A percentile compares a stretch with the other conserved stretches of the same genome.
Evolutionary conservation across 2,329 filamentous ascomycete genomes (phyloP).

Genomic region (Leptodontidium sp.): DNA sequence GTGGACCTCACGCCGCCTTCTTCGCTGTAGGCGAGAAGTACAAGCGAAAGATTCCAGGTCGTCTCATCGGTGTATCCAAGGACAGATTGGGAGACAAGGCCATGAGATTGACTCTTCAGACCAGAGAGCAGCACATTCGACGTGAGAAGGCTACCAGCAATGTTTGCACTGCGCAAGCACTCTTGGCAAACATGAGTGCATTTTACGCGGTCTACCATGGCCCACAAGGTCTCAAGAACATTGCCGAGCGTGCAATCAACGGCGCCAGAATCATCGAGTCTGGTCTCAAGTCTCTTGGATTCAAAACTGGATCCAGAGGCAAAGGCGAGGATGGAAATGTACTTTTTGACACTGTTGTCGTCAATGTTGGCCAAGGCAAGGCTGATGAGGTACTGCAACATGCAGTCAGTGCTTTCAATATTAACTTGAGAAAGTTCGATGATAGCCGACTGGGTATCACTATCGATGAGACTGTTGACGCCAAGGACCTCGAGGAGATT

Average conservation of each 20-base stretch:
- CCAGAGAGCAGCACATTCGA: slow-evolving; percentile 93
- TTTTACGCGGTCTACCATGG: slow-evolving; percentile 96
- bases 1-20: slow-evolving; percentile 96
- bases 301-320: slow-evolving; percentile 66
- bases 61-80: slow-evolving; percentile 89
- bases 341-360: slow-evolving; percentile 82
- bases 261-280: slow-evolving; percentile 75
- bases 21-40: slow-evolving; percentile 91
- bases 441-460: slow-evolving; percentile 74
- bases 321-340: slow-evolving; percentile 63
- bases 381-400: slow-evolving; percentile 60
- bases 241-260: slow-evolving; percentile 79
- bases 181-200: slow-evolving; percentile 94
- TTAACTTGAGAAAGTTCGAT: slow-evolving; percentile 71
- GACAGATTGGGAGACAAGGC: slow-evolving; percentile 85
- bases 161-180: slow-evolving; percentile 93
- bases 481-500: slow-evolving; percentile 63
- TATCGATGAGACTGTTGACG: slow-evolving; percentile 76
- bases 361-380: slow-evolving; percentile 62
- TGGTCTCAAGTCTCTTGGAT: slow-evolving; percentile 68
- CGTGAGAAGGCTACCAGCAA: slow-evolving; percentile 98
- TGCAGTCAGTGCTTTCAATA: slow-evolving; percentile 58
- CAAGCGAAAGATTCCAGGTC: slow-evolving; percentile 93
- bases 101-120: slow-evolving; percentile 86
- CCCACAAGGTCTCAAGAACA: slow-evolving; percentile 80